Conservation (phyloP, 1,284 basidiomycete species). For the Papiliotrema laurentii region DNA sequence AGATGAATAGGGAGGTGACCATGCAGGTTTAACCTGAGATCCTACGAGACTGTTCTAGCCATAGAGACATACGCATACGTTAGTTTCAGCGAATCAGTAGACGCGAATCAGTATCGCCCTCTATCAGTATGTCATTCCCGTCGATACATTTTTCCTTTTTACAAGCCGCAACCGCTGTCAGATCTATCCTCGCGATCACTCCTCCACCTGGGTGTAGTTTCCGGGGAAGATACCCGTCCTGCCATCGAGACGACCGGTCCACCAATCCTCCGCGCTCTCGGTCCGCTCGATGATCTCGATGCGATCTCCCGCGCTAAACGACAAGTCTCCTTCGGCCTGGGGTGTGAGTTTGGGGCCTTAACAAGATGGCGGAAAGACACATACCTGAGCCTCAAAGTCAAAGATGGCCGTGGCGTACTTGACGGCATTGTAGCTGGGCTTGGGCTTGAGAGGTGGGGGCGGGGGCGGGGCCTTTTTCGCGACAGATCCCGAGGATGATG, state of each 20-base stretch:
- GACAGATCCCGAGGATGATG: constrained; percentile 38
- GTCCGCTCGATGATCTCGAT: constrained; percentile 89
- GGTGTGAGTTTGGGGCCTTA: neutral
- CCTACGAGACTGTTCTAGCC: neutral
- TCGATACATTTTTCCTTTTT: no score
- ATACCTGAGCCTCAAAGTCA: constrained; percentile 81
- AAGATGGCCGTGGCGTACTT: constrained; percentile 90
- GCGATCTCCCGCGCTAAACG: constrained; percentile 84
- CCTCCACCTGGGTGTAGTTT: constrained; percentile 49
- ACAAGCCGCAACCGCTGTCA: no score
- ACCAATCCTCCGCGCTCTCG: constrained; percentile 89
- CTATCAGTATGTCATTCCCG: no score
- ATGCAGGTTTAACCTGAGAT: neutral
- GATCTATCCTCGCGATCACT: neutral
- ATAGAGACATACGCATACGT: neutral
- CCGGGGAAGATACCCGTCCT: constrained; percentile 90
- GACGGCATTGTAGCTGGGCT: constrained; percentile 58
- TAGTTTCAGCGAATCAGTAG: neutral
- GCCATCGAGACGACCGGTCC: constrained; percentile 87
- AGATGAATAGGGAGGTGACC: neutral
- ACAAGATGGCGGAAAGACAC: constrained; percentile 2
- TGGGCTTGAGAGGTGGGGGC: constrained; percentile 73
- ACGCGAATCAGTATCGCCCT: neutral
- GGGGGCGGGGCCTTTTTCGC: constrained; percentile 79
- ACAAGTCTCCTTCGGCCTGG: constrained; percentile 87